phyloP scores from a whole-genome alignment of 306 rosid species.

The Vigna angularis region DNA sequence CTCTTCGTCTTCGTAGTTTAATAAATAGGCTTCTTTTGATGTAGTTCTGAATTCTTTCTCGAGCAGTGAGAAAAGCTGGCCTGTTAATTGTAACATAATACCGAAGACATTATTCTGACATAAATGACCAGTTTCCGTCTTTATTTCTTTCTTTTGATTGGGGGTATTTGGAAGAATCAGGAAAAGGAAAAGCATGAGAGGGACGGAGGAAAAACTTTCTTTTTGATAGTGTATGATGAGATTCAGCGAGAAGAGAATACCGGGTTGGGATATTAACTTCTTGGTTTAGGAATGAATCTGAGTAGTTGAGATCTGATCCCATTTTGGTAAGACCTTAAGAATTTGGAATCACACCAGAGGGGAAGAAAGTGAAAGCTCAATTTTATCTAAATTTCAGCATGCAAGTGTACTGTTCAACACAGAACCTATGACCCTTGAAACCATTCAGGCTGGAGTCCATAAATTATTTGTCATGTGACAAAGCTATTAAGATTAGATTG shows the following conservation, averaged over 20 bases:
- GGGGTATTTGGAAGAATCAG: neutral
- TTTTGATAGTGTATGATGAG: neutral
- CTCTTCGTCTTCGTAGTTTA: slow-evolving; percentile 25
- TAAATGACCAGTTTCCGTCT: neutral
- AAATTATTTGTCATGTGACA: neutral
- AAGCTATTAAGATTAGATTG: neutral
- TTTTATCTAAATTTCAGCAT: neutral
- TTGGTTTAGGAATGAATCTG: neutral
- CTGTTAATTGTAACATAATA: slow-evolving; percentile 16
- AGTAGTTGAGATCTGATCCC: neutral
- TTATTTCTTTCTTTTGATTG: slow-evolving; percentile 3
- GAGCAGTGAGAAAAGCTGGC: neutral
- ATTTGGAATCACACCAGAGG: neutral
- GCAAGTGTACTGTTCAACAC: neutral
- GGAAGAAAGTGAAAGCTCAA: neutral
- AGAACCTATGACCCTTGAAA: neutral
- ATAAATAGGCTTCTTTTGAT: slow-evolving; percentile 15
- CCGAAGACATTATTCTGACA: neutral
- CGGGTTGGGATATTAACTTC: neutral
- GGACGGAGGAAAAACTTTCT: neutral
- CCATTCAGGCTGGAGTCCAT: slow-evolving; percentile 5
- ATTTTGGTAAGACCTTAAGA: neutral
- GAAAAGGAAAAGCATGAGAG: neutral
- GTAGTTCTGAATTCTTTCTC: slow-evolving; percentile 4
- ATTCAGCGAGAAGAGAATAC: neutral